Evolutionary conservation across 306 rosid species (phyloP).

Genomic region (Pterocarpus macrocarpus): DNA sequence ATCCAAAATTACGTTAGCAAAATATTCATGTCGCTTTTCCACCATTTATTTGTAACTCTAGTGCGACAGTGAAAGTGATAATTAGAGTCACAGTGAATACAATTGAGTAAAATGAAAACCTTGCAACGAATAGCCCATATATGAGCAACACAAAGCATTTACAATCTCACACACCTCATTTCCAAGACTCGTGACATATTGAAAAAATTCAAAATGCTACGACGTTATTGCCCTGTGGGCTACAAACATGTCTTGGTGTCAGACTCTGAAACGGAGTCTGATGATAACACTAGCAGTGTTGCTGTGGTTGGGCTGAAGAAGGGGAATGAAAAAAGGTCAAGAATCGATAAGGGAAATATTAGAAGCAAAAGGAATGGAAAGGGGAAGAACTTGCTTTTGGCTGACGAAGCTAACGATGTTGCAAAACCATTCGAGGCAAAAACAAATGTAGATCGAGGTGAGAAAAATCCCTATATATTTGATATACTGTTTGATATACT

Average conservation of each 20-base stretch:
- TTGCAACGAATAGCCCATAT: neutral
- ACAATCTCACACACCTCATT: neutral
- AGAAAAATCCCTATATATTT: neutral
- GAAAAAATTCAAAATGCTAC: constrained; percentile 18
- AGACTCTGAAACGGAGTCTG: constrained; percentile 39
- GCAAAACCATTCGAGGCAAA: neutral
- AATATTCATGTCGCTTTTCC: too few species aligned
- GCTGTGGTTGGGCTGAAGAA: neutral
- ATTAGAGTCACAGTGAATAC: too few species aligned
- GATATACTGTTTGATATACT: neutral
- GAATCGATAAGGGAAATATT: neutral
- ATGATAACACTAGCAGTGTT: neutral
- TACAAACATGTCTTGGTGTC: neutral
- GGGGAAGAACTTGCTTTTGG: neutral
- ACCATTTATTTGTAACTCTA: too few species aligned
- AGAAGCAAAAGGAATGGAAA: neutral
- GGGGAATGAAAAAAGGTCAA: neutral
- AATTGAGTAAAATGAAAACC: neutral
- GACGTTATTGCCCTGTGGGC: neutral
- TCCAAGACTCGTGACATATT: neutral
- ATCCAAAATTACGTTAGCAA: too few species aligned
- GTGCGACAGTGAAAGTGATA: too few species aligned
- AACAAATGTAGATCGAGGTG: constrained; percentile 30
- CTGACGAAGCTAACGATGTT: neutral
- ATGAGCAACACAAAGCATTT: neutral